phyloP scores from a whole-genome alignment of 2,329 filamentous ascomycete species.

The Ascochyta viciae-villosae region DNA sequence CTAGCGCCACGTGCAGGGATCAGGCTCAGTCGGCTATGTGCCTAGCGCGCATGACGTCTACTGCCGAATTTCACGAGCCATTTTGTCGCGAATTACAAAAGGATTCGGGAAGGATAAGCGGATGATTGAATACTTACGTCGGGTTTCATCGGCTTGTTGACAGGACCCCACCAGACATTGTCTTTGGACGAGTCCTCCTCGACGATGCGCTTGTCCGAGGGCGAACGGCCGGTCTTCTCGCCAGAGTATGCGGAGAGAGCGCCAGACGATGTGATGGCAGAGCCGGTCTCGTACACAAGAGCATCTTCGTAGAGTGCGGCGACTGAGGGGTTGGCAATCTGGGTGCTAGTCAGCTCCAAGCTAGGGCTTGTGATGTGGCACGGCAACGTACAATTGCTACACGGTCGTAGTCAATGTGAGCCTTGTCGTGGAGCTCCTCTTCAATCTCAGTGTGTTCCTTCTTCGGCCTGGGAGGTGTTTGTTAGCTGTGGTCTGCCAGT shows the following conservation, averaged over 20 bases:
- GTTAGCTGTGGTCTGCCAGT: slow-evolving; percentile 25
- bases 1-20: slow-evolving; percentile 41
- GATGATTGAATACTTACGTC: slow-evolving; percentile 71
- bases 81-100: slow-evolving; percentile 19
- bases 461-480: slow-evolving; percentile 66
- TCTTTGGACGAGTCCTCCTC: slow-evolving; percentile 88
- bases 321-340: slow-evolving; percentile 91
- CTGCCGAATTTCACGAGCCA: slow-evolving; percentile 36
- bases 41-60: slow-evolving; percentile 46
- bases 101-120: slow-evolving; percentile 18
- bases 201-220: slow-evolving; percentile 96
- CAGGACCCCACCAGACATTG: slow-evolving; percentile 97
- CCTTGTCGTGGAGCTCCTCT: slow-evolving; percentile 95
- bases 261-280: slow-evolving; percentile 94
- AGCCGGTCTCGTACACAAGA: slow-evolving; percentile 95
- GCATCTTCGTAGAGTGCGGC: slow-evolving; percentile 98
- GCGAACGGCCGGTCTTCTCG: slow-evolving; percentile 96
- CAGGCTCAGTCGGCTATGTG: slow-evolving; percentile 40
- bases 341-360: slow-evolving; percentile 23
- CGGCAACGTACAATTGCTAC: slow-evolving; percentile 84
- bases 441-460: slow-evolving; percentile 95
- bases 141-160: slow-evolving; percentile 98
- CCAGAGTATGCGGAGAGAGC: slow-evolving; percentile 97
- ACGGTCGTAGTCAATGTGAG: slow-evolving; percentile 98
- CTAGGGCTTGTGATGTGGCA: background rate